Evolutionary conservation across 1,139 yeast species (phyloP), one percentile per base, ranked within the genome.

Genomic region (Pichia sp.): DNA sequence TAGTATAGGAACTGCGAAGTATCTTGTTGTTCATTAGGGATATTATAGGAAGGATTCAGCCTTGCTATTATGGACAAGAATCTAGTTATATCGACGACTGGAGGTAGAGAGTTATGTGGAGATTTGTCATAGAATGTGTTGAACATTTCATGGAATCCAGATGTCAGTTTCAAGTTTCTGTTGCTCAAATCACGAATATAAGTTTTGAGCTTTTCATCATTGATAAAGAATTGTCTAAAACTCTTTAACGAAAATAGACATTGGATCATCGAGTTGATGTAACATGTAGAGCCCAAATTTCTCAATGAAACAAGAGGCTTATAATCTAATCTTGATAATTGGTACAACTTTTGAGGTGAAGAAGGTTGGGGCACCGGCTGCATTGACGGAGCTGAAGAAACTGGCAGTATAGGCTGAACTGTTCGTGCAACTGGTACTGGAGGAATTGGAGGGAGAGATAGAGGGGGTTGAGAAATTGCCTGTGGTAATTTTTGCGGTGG

Each of bases 281-380:
- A 93, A 70, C 99, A 93, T 0, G 97, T 87, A 65, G 91, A 93
- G 0, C 98, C 97, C 60, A 88, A 76, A 66, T 93, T 93, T 51
- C 78, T 78, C 40, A 93, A 74, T 0, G 97, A 96, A 0, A 66
- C 62, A 20, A 62, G 44, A 0, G 69, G 68, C 29, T 49, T 53
- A 17, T 51, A 56, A 24, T 54, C 55, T 24, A 55, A n/a, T 49
- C 51, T 54, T 6, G 55, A 49, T 10, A 48, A 16, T 14, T 46
- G 48, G 27, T 48, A 46, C 24, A 38, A 30, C 20, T 31, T 33
- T 16, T 46, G 38, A 9, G 43, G 31, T n/a, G 46, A 27, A 10
- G 48, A 31, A 27, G 31, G 27, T 14, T 29, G n/a, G 27, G 52
- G 9, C 2, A 29, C 8, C 27, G 52, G 24, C 34, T 41, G 17